Percentiles rank a stretch among this genome's conserved stretches.
Evolutionary conservation across 2,329 filamentous ascomycete genomes (phyloP).

Genomic region (Claviceps sp.): DNA sequence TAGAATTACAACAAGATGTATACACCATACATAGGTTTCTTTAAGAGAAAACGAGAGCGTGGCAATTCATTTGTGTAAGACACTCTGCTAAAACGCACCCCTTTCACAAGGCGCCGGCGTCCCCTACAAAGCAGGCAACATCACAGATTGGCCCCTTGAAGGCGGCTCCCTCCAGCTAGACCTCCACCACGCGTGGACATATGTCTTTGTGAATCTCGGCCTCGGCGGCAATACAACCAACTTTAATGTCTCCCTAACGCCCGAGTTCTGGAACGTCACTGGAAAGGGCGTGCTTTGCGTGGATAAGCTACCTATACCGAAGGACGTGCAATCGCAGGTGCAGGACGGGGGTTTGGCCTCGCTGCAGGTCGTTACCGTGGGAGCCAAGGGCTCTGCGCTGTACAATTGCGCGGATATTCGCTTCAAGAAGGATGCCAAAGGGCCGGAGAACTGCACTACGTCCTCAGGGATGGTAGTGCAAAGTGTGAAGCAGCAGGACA

Average conservation of each 20-base stretch:
- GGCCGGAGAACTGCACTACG: conserved; percentile 22
- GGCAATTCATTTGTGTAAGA: background rate
- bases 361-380: conserved; percentile 56
- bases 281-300: conserved; percentile 55
- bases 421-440: conserved; percentile 40
- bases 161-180: conserved; percentile 35
- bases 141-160: conserved; percentile 39
- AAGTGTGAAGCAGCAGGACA: conserved; percentile 18
- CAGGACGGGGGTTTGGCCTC: conserved; percentile 49
- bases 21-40: background rate
- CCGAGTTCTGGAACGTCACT: conserved; percentile 42
- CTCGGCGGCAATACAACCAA: conserved; percentile 38
- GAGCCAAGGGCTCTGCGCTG: conserved; percentile 43
- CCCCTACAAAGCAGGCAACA: conserved; percentile 27
- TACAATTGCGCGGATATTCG: conserved; percentile 69
- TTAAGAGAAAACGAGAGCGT: background rate
- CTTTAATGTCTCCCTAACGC: conserved; percentile 57
- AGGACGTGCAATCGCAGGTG: conserved; percentile 24
- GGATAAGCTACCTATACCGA: conserved; percentile 41
- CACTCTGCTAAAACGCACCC: background rate
- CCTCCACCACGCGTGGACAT: conserved; percentile 38
- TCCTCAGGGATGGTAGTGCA: conserved; percentile 29
- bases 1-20: background rate
- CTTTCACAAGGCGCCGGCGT: conserved; percentile 31
- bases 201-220: conserved; percentile 40